Base-by-base conservation (phyloP, 2,329 filamentous ascomycete genomes). In the Diaporthe capsici region DNA sequence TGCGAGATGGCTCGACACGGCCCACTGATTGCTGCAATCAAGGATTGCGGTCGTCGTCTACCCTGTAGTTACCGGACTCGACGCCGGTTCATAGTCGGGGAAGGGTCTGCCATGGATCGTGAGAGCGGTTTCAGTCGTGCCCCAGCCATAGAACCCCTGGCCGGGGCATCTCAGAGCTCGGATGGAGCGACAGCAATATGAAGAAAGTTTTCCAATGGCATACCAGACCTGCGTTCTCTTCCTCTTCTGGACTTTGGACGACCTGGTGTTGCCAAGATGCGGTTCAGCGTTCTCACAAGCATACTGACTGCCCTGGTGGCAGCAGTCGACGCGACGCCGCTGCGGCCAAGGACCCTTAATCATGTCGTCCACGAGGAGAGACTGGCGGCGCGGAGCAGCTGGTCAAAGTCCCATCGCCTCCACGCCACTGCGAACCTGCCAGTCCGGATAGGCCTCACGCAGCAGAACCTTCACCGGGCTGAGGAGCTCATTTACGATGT, bases 391-490 rank as follows among this genome's bases (percentile, higher is more conserved):
- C 79, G 78, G 51, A 63, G 77, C 17, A 72, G 57, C 28, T 84
- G 81, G 80, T 75, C 75, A 17, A 82, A 80, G 76, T 61, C 72
- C 1, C 67, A 76, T 34, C 78, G 77, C 13, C 42, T 81, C 8
- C 80, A 79, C 67, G 75, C 79, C 8, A 68, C 76, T 13, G 74
- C 80, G 28, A 75, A 80, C 9, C 76, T 86, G 12, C 83, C 84
- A 5, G 82, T 86, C 25, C 82, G 83, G 47, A 87, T 88, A 68
- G 87, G 86, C 6, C 81, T 88, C 53, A 80, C 83, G 49, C 87
- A 89, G 77, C 82, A 83, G 34, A 88, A 88, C 75, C 79, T 89
- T n/a, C 82, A 88, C 71, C 82, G 82, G 51, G 86, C 83, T 5
- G 86, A 88, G 75, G 84, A 85, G 63, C 84, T 85, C 57, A 81